Evolutionary conservation across 805 yeast genomes (phyloP), one percentile per base, ranked within the genome.

Genomic region (Scheffersomyces ergatensis): DNA sequence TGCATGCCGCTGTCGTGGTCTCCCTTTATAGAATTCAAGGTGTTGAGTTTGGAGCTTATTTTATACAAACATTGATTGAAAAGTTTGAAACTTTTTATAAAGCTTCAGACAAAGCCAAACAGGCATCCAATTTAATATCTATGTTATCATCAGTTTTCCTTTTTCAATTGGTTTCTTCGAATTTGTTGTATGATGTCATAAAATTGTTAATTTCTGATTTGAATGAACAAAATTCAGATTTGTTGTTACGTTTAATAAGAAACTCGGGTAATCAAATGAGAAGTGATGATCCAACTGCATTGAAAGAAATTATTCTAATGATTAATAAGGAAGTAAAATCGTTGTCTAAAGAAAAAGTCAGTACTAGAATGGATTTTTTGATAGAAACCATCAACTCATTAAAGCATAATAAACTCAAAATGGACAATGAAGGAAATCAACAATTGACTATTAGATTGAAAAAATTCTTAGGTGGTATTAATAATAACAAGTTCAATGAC

Each of bases 241-340:
- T 88, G 14, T 67, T 93, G 36, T 65, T 92, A 38, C 78, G 83
- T 49, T 67, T 92, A 15, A 70, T 93, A 16, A 77, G 85, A 37
- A 80, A 80, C 26, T 78, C 89, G 9, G 99, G 99, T 33, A 76
- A 82, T 8, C 88, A 87, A 54, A 77, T 93, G 63, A 80, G 99
- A 56, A 67, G 86, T 3, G 99, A 93, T 58, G 99, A 93, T 58
- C 95, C 98, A 1, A 61, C 76, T 8, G 83, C 97, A 0, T 71
- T 93, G 39, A 89, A 85, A 55, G 90, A 86, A 33, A 89, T 92
- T 36, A 79, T 89, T 11, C 39, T 76, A 2, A 69, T 73, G 32
- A 65, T 85, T 27, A 86, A 83, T 47, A 66, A 66, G 25, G 62
- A 74, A 2, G 60, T 76, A 3, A 50, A 69, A 1, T 57, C 60